Conservation (phyloP, 192 early-diverging fungal species). For the Backusella tarrabulga region DNA sequence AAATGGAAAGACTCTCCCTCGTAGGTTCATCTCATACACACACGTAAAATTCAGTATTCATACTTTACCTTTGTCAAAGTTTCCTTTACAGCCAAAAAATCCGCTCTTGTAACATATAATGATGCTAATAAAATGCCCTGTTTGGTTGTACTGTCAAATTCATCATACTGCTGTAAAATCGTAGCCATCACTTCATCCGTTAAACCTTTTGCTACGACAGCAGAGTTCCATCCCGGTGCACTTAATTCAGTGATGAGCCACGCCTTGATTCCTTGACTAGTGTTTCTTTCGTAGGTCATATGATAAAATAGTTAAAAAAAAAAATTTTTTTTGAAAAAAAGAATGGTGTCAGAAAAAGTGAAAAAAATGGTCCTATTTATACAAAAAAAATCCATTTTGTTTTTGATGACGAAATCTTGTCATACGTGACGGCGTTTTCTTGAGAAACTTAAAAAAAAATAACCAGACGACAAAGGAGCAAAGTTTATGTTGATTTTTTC, state of each 20-base stretch:
- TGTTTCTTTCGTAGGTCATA: constrained; percentile 20
- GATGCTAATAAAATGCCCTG: constrained; percentile 30
- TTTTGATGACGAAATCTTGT: background rate
- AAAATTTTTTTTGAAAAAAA: constrained; percentile 10
- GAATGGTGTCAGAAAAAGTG: background rate
- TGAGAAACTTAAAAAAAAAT: background rate
- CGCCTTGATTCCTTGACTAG: constrained; percentile 13
- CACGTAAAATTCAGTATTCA: background rate
- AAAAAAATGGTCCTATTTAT: background rate
- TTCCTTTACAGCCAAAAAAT: constrained; percentile 10
- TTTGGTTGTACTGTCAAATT: constrained; percentile 20
- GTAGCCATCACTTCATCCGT: constrained; percentile 22
- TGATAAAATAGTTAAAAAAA: background rate
- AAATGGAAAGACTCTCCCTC: constrained; percentile 5
- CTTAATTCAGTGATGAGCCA: constrained; percentile 24
- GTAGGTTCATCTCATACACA: background rate
- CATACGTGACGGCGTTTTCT: background rate
- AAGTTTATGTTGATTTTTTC: too few relatives aligned
- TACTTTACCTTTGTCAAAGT: constrained; percentile 28
- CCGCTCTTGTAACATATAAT: constrained; percentile 23
- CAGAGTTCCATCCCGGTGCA: constrained; percentile 20
- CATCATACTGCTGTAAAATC: constrained; percentile 11
- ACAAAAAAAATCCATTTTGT: background rate
- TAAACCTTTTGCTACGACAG: constrained; percentile 23
- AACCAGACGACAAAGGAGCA: background rate